Percentiles rank a stretch among this genome's conserved stretches.
These are phyloP conservation scores for Microdochium paspali DNA, from an alignment of 2,329 filamentous ascomycete species.

Conservation along the genomic window DNA sequence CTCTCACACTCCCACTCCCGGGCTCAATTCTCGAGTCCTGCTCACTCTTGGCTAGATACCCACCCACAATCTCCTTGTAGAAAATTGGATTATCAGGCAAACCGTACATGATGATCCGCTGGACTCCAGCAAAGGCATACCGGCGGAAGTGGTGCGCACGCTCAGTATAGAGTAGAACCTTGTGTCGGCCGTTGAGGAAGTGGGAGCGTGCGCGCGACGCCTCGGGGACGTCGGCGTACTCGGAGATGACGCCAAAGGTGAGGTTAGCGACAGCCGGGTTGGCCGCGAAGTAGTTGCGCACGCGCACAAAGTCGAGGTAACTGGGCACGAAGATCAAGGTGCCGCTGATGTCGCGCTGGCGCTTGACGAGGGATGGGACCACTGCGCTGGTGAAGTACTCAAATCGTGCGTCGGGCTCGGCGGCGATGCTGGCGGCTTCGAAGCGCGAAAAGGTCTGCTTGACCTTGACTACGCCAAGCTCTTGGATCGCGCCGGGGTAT, in stretches of 20 bases:
- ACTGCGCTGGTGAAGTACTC: slow-evolving; percentile 81
- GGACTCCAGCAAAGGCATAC: slow-evolving; percentile 74
- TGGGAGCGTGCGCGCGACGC: slow-evolving; percentile 78
- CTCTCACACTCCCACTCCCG: slow-evolving; percentile 49
- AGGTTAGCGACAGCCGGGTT: slow-evolving; percentile 44
- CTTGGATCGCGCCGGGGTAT: slow-evolving; percentile 64
- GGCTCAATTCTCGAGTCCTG: slow-evolving; percentile 44
- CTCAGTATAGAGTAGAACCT: slow-evolving; percentile 82
- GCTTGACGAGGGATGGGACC: slow-evolving; percentile 63
- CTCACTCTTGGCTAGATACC: slow-evolving; percentile 52
- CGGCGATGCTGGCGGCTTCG: slow-evolving; percentile 57
- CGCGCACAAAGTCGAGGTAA: slow-evolving; percentile 89
- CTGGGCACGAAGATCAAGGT: slow-evolving; percentile 84
- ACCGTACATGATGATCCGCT: slow-evolving; percentile 79
- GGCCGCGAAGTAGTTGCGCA: slow-evolving; percentile 85
- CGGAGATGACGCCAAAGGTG: slow-evolving; percentile 75
- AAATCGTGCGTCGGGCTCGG: slow-evolving; percentile 82
- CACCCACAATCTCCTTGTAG: slow-evolving; percentile 67
- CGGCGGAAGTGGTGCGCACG: slow-evolving; percentile 94
- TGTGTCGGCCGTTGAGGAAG: slow-evolving; percentile 75
- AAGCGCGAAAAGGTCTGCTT: slow-evolving; percentile 89
- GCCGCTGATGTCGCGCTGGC: slow-evolving; percentile 54
- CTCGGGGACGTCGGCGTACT: slow-evolving; percentile 74
- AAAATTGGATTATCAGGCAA: slow-evolving; percentile 82
- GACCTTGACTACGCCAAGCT: slow-evolving; percentile 59